phyloP scores from a whole-genome alignment of 306 rosid species.

The Vigna reflexopilosa region DNA sequence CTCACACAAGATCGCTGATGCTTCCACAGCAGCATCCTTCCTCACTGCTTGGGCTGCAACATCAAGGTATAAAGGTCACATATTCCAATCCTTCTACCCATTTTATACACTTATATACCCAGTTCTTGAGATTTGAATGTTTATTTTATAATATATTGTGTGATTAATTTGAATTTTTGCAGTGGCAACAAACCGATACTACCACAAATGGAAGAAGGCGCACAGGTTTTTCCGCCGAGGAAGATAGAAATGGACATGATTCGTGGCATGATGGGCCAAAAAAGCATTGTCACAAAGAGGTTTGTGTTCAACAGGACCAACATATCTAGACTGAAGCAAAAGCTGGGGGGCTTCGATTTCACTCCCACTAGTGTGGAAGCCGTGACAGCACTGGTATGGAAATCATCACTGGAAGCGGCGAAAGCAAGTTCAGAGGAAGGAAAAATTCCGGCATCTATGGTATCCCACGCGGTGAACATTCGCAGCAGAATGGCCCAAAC shows the following conservation, averaged over 20 bases:
- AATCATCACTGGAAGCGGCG: not conserved
- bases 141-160: too few species aligned
- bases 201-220: not conserved
- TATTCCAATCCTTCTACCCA: too few species aligned
- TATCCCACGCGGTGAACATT: constrained; percentile 38
- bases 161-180: not conserved
- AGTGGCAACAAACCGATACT: not conserved
- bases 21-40: not conserved
- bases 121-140: too few species aligned
- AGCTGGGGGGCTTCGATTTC: not conserved
- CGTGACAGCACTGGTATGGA: constrained; percentile 38
- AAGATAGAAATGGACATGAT: not conserved
- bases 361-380: constrained; percentile 25
- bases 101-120: too few species aligned
- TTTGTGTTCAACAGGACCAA: not conserved
- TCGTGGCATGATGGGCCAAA: not conserved
- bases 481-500: constrained; percentile 24
- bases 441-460: not conserved
- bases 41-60: constrained; percentile 32
- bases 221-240: constrained; percentile 14
- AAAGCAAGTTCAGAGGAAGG: not conserved
- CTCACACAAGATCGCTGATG: constrained; percentile 44
- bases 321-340: not conserved
- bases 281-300: not conserved
- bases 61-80: not conserved